phyloP scores from a whole-genome alignment of 1,284 basidiomycete genomes.

The Cystobasidium pallidum region DNA sequence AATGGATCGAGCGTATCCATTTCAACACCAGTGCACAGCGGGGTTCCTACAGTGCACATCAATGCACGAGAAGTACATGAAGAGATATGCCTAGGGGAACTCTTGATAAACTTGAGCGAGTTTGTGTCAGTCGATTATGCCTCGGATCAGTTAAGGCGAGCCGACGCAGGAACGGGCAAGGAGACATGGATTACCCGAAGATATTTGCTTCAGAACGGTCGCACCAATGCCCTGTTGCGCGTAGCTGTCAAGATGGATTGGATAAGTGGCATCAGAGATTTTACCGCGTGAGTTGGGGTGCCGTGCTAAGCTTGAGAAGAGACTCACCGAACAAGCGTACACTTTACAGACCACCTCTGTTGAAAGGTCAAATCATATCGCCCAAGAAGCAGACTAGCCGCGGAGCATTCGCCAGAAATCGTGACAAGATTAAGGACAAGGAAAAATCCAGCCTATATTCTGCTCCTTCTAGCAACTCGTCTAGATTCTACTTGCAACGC shows the following conservation, averaged over 20 bases:
- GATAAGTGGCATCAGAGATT: slow-evolving; percentile 48
- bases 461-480: slow-evolving; percentile 6
- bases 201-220: slow-evolving; percentile 51
- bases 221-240: slow-evolving; percentile 51
- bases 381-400: slow-evolving; percentile 16
- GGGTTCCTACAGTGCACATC: background rate
- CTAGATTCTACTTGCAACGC: slow-evolving; percentile 19
- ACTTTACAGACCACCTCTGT: slow-evolving; percentile 25
- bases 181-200: slow-evolving; percentile 43
- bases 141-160: slow-evolving; percentile 1
- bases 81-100: slow-evolving; percentile 49
- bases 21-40: background rate
- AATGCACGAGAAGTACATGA: slow-evolving; percentile 46
- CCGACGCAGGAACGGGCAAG: background rate
- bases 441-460: slow-evolving; percentile 10
- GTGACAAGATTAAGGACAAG: slow-evolving; percentile 10
- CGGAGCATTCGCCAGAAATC: background rate
- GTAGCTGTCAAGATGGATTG: slow-evolving; percentile 52
- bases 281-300: slow-evolving; percentile 46
- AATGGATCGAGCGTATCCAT: slow-evolving; percentile 25
- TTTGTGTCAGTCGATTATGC: slow-evolving; percentile 44
- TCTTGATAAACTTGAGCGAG: slow-evolving; percentile 51
- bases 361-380: slow-evolving; percentile 35
- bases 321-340: background rate
- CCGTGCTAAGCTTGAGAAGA: background rate